Conservation (phyloP, 768 basidiomycete species). For the Pulveroboletus sp. region DNA sequence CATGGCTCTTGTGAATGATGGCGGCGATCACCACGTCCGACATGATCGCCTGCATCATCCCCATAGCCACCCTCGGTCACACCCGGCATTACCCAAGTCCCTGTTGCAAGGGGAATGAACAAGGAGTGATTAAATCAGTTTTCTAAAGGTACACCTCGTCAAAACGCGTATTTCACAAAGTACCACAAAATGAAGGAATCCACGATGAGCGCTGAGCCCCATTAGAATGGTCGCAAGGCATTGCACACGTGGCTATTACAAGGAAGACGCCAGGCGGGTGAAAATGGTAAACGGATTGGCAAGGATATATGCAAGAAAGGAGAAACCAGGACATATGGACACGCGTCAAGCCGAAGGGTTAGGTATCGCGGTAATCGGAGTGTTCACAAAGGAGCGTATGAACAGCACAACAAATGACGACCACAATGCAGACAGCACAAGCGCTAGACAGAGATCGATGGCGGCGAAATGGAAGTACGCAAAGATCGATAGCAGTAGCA, state of each 20-base stretch:
- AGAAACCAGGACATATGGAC: slow-evolving; percentile 7
- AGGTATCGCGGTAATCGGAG: slow-evolving; percentile 17
- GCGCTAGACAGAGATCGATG: slow-evolving; percentile 17
- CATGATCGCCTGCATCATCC: no score
- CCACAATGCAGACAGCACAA: slow-evolving; percentile 10
- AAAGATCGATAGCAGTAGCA: slow-evolving; percentile 28
- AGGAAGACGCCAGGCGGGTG: neutral
- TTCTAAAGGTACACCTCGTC: slow-evolving; percentile 28
- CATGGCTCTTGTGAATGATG: no score
- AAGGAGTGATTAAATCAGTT: slow-evolving; percentile 15
- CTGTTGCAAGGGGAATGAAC: no score
- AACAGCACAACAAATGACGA: slow-evolving; percentile 16
- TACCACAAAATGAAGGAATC: slow-evolving; percentile 12
- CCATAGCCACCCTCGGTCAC: no score
- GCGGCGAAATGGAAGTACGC: slow-evolving; percentile 13
- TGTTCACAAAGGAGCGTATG: slow-evolving; percentile 6
- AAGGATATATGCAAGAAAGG: slow-evolving; percentile 27
- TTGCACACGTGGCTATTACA: slow-evolving; percentile 3
- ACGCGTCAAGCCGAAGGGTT: slow-evolving; percentile 2
- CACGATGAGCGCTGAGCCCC: slow-evolving; percentile 11
- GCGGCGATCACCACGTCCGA: no score
- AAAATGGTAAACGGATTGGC: neutral
- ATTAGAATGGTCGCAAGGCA: slow-evolving; percentile 7
- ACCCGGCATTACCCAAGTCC: no score
- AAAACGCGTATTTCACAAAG: slow-evolving; percentile 10